Percentiles rank a stretch among this genome's conserved stretches.
phyloP scores from a whole-genome alignment of 2,329 filamentous ascomycete genomes.

The Botryosphaeria dothidea region DNA sequence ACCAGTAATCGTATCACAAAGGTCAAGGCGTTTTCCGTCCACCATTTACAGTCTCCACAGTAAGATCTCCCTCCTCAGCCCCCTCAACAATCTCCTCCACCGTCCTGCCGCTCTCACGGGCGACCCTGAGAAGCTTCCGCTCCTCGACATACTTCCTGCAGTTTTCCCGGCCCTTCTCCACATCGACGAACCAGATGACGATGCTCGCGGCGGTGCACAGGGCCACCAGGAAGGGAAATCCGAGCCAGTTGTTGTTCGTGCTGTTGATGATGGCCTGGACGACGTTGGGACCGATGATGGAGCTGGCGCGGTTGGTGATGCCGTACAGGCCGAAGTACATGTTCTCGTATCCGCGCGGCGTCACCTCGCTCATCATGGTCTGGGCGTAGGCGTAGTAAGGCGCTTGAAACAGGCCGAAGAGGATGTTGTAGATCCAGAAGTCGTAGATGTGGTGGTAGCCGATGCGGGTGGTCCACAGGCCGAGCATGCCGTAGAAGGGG shows the following conservation, averaged over 20 bases:
- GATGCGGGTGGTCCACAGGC: constrained; percentile 56
- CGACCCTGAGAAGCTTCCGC: constrained; percentile 6
- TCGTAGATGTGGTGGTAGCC: constrained; percentile 58
- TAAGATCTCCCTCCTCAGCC: background rate
- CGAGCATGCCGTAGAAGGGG: constrained; percentile 61
- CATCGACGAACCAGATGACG: constrained; percentile 18
- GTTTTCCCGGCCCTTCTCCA: constrained; percentile 15
- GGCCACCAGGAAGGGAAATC: constrained; percentile 15
- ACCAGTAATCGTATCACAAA: no score
- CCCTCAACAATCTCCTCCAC: constrained; percentile 18
- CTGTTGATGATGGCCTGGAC: constrained; percentile 69
- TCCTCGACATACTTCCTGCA: constrained; percentile 18
- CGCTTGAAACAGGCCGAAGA: constrained; percentile 67
- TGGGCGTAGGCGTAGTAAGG: constrained; percentile 72
- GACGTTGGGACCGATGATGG: constrained; percentile 69
- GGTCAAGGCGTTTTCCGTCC: background rate
- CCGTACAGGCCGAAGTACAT: constrained; percentile 70
- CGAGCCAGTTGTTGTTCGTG: constrained; percentile 52
- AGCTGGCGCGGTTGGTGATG: constrained; percentile 68
- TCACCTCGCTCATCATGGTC: constrained; percentile 71
- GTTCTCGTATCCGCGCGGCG: constrained; percentile 67
- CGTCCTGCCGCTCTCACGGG: constrained; percentile 2
- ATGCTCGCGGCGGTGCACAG: constrained; percentile 7
- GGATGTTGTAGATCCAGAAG: constrained; percentile 52
- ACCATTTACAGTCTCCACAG: background rate